Conservation (phyloP, 305 asterid genomes). For the Ajuga reptans region DNA sequence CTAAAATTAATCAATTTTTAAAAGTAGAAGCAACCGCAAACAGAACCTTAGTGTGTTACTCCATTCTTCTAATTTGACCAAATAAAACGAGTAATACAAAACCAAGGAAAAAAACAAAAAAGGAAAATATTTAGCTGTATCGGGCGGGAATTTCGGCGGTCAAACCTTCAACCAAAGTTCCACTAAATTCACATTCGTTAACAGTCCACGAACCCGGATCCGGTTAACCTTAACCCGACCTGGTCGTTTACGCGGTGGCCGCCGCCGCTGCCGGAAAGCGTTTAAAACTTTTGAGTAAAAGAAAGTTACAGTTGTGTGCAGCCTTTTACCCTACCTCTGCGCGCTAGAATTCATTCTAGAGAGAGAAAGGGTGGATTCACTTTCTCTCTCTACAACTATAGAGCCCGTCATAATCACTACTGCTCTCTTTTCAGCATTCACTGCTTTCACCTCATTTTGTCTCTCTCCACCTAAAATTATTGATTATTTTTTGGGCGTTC, state of each 20-base stretch:
- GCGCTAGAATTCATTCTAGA: slow-evolving; percentile 19
- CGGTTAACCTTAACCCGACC: slow-evolving; percentile 1
- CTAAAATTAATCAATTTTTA: too few species aligned
- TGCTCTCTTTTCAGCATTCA: slow-evolving; percentile 19
- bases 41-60: too few species aligned
- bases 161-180: not conserved
- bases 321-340: not conserved
- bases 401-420: slow-evolving; percentile 4
- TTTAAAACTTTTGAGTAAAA: not conserved
- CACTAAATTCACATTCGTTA: not conserved
- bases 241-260: not conserved
- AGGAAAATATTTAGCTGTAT: slow-evolving; percentile 19
- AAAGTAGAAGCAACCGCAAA: too few species aligned
- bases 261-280: slow-evolving; percentile 15
- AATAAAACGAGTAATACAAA: too few species aligned
- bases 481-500: too few species aligned
- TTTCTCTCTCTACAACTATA: slow-evolving; percentile 14
- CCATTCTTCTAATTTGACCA: not conserved
- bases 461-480: slow-evolving; percentile 18
- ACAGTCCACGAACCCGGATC: slow-evolving; percentile 12
- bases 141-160: slow-evolving; percentile 36
- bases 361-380: slow-evolving; percentile 5
- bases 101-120: not conserved
- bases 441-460: slow-evolving; percentile 1
- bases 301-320: not conserved